Evolutionary conservation across 257 asterid species (phyloP).

Genomic region (Datura wrightii): DNA sequence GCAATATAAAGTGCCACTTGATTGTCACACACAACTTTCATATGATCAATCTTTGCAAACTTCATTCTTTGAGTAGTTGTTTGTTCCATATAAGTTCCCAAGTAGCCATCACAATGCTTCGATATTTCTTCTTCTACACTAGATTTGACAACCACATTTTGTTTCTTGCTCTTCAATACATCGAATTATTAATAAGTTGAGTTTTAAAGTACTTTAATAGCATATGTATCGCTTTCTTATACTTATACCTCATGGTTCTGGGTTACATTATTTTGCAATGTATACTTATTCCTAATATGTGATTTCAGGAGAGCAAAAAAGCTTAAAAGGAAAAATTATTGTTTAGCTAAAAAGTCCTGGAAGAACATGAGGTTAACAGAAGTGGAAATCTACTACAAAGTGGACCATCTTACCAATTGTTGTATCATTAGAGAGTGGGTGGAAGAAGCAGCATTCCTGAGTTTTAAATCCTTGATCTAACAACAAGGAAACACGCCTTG

Average conservation of each 20-base stretch:
- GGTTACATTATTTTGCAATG: background rate
- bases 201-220: background rate
- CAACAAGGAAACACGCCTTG: conserved; percentile 84
- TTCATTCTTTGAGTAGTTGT: background rate
- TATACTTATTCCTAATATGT: background rate
- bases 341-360: background rate
- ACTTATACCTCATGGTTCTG: background rate
- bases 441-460: conserved; percentile 80
- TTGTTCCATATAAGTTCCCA: background rate
- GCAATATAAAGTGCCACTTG: background rate
- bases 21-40: conserved; percentile 12
- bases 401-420: conserved; percentile 62
- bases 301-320: background rate
- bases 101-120: background rate
- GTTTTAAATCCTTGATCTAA: conserved; percentile 79
- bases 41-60: background rate
- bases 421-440: conserved; percentile 88
- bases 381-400: conserved; percentile 23
- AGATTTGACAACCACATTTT: background rate
- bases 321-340: background rate
- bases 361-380: background rate
- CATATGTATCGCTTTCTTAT: background rate
- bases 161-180: background rate
- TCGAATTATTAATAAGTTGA: background rate
- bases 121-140: background rate